phyloP scores from a whole-genome alignment of 2,329 filamentous ascomycete species.

The Truncatella angustata region DNA sequence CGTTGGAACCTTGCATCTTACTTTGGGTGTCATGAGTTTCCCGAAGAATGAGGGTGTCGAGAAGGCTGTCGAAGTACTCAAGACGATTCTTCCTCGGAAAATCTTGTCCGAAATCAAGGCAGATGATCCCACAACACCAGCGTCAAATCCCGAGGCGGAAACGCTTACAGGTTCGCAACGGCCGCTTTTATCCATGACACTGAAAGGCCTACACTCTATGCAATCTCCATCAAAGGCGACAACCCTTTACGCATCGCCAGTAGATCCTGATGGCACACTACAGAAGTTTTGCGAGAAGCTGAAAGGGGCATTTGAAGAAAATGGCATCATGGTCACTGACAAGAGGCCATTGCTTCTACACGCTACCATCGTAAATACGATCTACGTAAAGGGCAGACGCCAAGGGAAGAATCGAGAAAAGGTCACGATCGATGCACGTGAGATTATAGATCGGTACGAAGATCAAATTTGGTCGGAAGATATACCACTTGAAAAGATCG shows the following conservation, averaged over 20 bases:
- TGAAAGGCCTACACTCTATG: constrained; percentile 61
- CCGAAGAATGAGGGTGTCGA: constrained; percentile 43
- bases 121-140: constrained; percentile 15
- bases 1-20: constrained; percentile 78
- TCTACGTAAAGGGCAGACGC: constrained; percentile 59
- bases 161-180: constrained; percentile 6
- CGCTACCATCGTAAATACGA: constrained; percentile 82
- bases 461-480: constrained; percentile 70
- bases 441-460: constrained; percentile 57
- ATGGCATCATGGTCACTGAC: constrained; percentile 56
- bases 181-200: constrained; percentile 39
- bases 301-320: constrained; percentile 50
- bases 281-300: constrained; percentile 57
- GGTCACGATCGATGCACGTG: constrained; percentile 52
- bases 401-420: constrained; percentile 31
- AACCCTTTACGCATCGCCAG: constrained; percentile 64
- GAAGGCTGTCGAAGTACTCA: constrained; percentile 39
- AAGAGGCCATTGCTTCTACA: constrained; percentile 70
- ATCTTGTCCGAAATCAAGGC: constrained; percentile 31
- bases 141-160: background rate
- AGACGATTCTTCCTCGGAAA: constrained; percentile 35
- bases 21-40: constrained; percentile 82
- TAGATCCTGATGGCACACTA: constrained; percentile 51
- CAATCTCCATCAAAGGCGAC: constrained; percentile 54
- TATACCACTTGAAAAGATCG: constrained; percentile 66